Conservation (phyloP, 768 basidiomycete genomes). For the Mycena vulgaris region DNA sequence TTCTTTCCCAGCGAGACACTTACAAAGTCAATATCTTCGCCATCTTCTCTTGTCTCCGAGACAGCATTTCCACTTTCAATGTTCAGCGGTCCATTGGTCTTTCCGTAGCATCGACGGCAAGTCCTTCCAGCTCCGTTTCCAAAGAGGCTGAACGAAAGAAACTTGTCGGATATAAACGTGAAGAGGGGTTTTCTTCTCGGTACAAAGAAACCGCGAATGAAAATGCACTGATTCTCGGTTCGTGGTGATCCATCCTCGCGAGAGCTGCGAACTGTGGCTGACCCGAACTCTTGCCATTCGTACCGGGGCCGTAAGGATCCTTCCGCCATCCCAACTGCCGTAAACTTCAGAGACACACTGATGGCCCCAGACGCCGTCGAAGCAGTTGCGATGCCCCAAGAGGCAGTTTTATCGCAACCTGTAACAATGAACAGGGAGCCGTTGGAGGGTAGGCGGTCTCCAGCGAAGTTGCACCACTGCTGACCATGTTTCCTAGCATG, state of each 20-base stretch:
- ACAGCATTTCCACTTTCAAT: no score
- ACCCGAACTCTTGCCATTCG: slow-evolving; percentile 25
- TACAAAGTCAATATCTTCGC: no score
- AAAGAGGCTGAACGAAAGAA: slow-evolving; percentile 54
- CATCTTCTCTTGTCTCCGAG: no score
- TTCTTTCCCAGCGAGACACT: no score
- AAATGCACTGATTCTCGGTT: slow-evolving; percentile 38
- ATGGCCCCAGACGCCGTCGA: slow-evolving; percentile 9
- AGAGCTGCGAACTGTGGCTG: slow-evolving; percentile 14
- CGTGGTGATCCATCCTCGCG: not conserved
- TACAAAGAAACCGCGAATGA: slow-evolving; percentile 25
- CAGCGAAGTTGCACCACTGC: slow-evolving; percentile 19
- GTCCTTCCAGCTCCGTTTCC: no score
- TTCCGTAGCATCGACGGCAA: no score
- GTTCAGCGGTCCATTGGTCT: no score
- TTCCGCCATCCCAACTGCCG: slow-evolving; percentile 11
- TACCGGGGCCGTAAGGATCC: slow-evolving; percentile 15
- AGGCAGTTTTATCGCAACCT: slow-evolving; percentile 39
- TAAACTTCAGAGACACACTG: slow-evolving; percentile 23
- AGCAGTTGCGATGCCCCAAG: slow-evolving; percentile 38
- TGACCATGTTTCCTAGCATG: not conserved
- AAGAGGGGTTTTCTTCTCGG: not conserved
- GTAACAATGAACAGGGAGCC: slow-evolving; percentile 36
- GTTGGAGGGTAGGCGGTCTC: not conserved
- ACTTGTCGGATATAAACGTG: not conserved